Evolutionary conservation across 2,329 filamentous ascomycete species (phyloP), one percentile per base, ranked within the genome.

Genomic region (Pseudogymnoascus sp.): DNA sequence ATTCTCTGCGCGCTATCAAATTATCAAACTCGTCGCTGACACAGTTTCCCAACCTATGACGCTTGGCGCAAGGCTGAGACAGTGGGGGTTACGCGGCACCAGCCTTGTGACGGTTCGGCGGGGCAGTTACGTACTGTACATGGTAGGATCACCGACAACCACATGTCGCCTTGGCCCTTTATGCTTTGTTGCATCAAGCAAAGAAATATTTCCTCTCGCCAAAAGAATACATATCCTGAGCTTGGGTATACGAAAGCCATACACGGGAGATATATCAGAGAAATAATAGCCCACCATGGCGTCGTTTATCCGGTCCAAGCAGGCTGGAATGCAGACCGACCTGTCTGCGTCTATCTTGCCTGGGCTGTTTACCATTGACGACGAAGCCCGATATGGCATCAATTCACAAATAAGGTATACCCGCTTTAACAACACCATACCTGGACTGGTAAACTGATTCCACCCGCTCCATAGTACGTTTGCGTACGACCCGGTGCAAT

Each of bases 401-500:
- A 90, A 88, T 72, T 91, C 87, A 18, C 84, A 87, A 71, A 82
- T 87, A 70, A 83, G 82, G 84, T 86, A 71, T 25, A 58, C 38
- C 22, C 58, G 57, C 63, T 65, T 58, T 58, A 41, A 37, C 47
- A 34, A 22, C 59, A 16, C 34, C 43, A 32, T 50, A 41, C 50
- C 28, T 37, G 16, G 20, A 32, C 43, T 14, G 11, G 34, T 16
- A 60, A 60, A 66, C 62, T 63, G 58, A 28, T 59, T 14, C 32
- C 50, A 57, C 58, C 57, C 47, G 39, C 62, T 62, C 60, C 32
- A 81, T 68, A 91, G 90, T 68, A 89, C 88, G 65, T 77, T 97
- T 65, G 89, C 91, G 63, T 97, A 96, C 77, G 92, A 97, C 67
- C 92, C 94, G 1, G 82, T 97, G 11, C 94, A 99, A 72, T 96